Evolutionary conservation across 2,329 filamentous ascomycete genomes (phyloP).

Genomic region (Cryphonectria radicalis): DNA sequence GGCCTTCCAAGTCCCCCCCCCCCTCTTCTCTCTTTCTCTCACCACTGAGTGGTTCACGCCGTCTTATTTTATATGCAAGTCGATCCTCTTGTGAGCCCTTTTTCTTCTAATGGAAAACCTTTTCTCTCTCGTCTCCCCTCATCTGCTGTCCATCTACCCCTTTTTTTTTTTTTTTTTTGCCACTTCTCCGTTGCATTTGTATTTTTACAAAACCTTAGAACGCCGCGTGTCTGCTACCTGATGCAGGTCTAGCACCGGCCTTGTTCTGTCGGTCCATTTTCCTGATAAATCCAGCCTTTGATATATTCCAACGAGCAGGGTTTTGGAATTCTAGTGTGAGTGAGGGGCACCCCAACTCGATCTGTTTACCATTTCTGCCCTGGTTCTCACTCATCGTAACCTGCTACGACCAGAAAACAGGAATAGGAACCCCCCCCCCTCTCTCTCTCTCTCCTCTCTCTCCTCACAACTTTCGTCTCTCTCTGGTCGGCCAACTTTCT

Average conservation of each 20-base stretch:
- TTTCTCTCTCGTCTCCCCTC: not conserved
- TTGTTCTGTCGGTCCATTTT: not conserved
- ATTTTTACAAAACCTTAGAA: not conserved
- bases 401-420: not conserved
- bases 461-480: not conserved
- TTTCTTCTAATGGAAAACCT: not conserved
- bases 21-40: not conserved
- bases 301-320: not conserved
- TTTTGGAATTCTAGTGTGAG: slow-evolving; percentile 4
- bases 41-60: not conserved
- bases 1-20: not conserved
- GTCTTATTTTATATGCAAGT: slow-evolving; percentile 1
- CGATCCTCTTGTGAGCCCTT: not conserved
- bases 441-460: not conserved
- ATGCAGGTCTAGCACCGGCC: slow-evolving; percentile 2
- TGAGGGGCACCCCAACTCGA: not conserved
- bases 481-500: slow-evolving; percentile 1
- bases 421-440: not conserved
- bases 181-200: not conserved
- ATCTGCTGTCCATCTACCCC: not conserved
- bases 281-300: not conserved
- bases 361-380: not conserved
- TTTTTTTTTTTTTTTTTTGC: not conserved
- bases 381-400: not conserved
- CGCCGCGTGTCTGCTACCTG: slow-evolving; percentile 1